These are phyloP conservation scores for Byssothecium circinans DNA, from an alignment of 2,329 filamentous ascomycete genomes.

Conservation along the genomic window DNA sequence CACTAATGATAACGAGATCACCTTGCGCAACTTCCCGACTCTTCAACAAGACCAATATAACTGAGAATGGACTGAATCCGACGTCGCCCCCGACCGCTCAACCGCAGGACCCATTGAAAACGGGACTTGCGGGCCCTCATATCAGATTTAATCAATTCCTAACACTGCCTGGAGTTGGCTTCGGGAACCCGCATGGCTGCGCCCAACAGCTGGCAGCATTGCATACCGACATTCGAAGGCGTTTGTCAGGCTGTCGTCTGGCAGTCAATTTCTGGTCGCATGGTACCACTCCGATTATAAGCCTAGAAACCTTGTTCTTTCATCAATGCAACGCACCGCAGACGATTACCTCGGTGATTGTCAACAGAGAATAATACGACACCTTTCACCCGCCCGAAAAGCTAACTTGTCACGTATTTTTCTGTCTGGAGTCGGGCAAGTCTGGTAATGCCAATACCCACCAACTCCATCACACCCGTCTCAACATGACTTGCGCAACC, in stretches of 20 bases:
- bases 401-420: too few relatives aligned
- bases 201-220: neutral
- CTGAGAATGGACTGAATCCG: too few relatives aligned
- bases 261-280: conserved; percentile 1
- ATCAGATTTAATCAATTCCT: neutral
- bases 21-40: too few relatives aligned
- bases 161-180: too few relatives aligned
- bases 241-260: too few relatives aligned
- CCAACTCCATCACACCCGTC: neutral
- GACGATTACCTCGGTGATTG: neutral
- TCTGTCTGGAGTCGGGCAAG: neutral
- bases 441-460: conserved; percentile 9
- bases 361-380: neutral
- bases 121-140: neutral
- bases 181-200: neutral
- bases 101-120: neutral
- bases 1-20: neutral
- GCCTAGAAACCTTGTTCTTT: neutral
- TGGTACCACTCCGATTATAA: neutral
- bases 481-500: conserved; percentile 1
- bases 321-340: neutral
- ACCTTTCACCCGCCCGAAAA: neutral
- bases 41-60: too few relatives aligned
- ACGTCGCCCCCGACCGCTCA: too few relatives aligned
- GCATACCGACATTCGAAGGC: neutral